phyloP scores from a whole-genome alignment of 805 yeast genomes.

The Candida pseudoglaebosa region DNA sequence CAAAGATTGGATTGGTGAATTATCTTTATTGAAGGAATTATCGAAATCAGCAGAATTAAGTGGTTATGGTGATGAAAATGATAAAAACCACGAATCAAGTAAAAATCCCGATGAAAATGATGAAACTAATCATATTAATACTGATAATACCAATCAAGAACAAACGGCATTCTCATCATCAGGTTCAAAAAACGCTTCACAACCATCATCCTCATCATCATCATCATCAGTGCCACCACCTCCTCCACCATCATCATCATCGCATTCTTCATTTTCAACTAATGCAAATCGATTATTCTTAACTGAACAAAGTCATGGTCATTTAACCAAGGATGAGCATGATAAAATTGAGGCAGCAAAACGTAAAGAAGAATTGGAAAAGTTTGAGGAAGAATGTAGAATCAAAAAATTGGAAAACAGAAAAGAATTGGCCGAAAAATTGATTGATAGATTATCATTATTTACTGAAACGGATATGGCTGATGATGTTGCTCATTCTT shows the following conservation, averaged over 20 bases:
- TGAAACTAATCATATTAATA: neutral
- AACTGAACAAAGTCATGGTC: slow-evolving; percentile 20
- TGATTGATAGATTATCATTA: slow-evolving; percentile 44
- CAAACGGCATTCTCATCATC: no score
- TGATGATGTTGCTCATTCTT: slow-evolving; percentile 43
- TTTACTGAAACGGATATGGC: slow-evolving; percentile 43
- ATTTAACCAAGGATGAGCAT: slow-evolving; percentile 30
- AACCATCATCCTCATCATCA: no score
- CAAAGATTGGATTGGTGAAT: slow-evolving; percentile 82
- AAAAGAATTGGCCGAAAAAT: slow-evolving; percentile 54
- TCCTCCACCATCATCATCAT: slow-evolving; percentile 7
- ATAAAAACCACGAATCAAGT: slow-evolving; percentile 11
- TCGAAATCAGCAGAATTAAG: slow-evolving; percentile 40
- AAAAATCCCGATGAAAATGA: slow-evolving; percentile 18
- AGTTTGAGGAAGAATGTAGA: slow-evolving; percentile 74
- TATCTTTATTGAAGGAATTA: slow-evolving; percentile 45
- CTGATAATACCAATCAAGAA: slow-evolving; percentile 4
- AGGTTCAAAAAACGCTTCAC: no score
- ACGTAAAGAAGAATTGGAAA: slow-evolving; percentile 50
- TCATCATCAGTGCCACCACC: no score
- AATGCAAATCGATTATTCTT: slow-evolving; percentile 6
- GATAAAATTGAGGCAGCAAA: slow-evolving; percentile 42
- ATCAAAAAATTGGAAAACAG: slow-evolving; percentile 63
- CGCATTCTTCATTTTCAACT: neutral
- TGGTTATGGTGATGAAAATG: slow-evolving; percentile 31